A percentile compares a stretch with the other conserved stretches of the same genome.
phyloP scores from a whole-genome alignment of 2,329 filamentous ascomycete species.

The Ophiocordyceps camponoti-floridani region DNA sequence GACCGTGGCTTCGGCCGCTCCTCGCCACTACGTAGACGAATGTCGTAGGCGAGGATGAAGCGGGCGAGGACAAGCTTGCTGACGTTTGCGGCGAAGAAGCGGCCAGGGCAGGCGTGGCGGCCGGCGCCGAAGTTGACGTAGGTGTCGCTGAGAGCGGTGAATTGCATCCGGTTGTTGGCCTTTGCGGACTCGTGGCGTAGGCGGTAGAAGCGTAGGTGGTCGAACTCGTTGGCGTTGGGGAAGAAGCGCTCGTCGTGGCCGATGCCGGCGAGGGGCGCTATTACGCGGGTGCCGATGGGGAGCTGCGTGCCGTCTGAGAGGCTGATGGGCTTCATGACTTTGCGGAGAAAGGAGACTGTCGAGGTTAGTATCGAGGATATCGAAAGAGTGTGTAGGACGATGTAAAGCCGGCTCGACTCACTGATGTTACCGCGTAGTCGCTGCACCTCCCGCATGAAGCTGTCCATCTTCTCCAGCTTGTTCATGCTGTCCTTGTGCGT shows the following conservation, averaged over 20 bases:
- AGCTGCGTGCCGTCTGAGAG: slow-evolving; percentile 26
- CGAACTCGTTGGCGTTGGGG: slow-evolving; percentile 22
- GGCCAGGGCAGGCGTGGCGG: slow-evolving; percentile 27
- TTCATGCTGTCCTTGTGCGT: slow-evolving; percentile 22
- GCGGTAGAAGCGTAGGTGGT: slow-evolving; percentile 30
- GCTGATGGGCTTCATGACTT: slow-evolving; percentile 24
- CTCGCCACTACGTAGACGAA: slow-evolving; percentile 19
- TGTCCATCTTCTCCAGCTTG: slow-evolving; percentile 27
- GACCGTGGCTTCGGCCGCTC: slow-evolving; percentile 19
- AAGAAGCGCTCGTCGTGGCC: slow-evolving; percentile 22
- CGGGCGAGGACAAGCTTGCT: slow-evolving; percentile 25
- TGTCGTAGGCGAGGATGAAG: slow-evolving; percentile 24
- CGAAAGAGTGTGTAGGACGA: no score
- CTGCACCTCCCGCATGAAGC: slow-evolving; percentile 27
- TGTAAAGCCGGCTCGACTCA: slow-evolving; percentile 8
- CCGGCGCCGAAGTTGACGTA: slow-evolving; percentile 29
- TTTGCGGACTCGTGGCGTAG: slow-evolving; percentile 19
- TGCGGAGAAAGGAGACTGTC: slow-evolving; percentile 24
- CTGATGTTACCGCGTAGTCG: slow-evolving; percentile 23
- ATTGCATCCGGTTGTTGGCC: slow-evolving; percentile 22
- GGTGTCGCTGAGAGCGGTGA: slow-evolving; percentile 21
- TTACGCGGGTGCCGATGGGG: slow-evolving; percentile 22
- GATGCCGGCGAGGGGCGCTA: slow-evolving; percentile 22
- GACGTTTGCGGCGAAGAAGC: slow-evolving; percentile 27
- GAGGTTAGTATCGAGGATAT: no score